Evolutionary conservation across 2,329 filamentous ascomycete species (phyloP), one percentile per base, ranked within the genome.

Genomic region (Juglanconis sp.): DNA sequence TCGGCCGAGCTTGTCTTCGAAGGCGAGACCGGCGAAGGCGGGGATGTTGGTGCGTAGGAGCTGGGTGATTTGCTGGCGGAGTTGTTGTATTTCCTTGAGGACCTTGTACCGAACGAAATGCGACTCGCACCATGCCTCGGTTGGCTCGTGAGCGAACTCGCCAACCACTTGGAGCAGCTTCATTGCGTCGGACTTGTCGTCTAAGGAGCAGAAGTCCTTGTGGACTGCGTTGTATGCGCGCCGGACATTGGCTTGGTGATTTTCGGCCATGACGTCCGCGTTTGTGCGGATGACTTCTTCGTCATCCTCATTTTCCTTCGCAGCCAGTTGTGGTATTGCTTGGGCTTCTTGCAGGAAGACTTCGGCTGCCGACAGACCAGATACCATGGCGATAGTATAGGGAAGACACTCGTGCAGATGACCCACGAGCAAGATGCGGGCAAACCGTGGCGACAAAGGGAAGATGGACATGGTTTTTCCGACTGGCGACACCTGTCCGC

Each of bases 91-190:
- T 78, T 99, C 95, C 69, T 87, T 87, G 72, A 98, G 88, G 1
- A 89, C 89, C 75, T 98, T 98, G 72, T 84, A 86, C 11, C 92
- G 89, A 36, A 98, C 86, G 77, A 95, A 98, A 78, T 92, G 92
- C 61, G 85, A 79, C 54, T 86, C 83, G 72, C 92, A 96, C 84
- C 96, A 96, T 6, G 78, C 74, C 63, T 92, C 88, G 0, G 83
- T 80, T 66, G 81, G 83, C 65, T 89, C 87, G 68, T 92, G 89
- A 4, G 89, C 90, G 71, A 94, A 96, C 65, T 94, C 91, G 64
- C 91, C 92, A 3, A 97, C 87, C 0, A 92, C 92, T 59, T 93
- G 92, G 50, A 98, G 85, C 44, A 95, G 83, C 75, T 97, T 98
- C 67, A 98, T 87, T 17, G 90, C 92, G 73, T 99, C 95, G 1